Conservation (phyloP, 257 asterid genomes). For the Solanum neorickii region DNA sequence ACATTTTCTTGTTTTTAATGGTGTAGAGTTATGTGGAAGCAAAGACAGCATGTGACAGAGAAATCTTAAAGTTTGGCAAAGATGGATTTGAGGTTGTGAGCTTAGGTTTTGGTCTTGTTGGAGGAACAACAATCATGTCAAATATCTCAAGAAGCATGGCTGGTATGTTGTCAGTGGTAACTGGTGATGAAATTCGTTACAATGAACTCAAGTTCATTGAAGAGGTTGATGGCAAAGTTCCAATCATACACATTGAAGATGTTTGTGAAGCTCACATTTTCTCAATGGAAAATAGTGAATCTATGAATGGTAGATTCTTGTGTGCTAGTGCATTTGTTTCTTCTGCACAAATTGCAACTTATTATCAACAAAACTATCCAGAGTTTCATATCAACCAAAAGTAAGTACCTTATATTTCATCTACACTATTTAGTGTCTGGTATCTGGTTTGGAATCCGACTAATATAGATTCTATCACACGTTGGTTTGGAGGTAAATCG, state of each 20-base stretch:
- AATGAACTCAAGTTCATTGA: constrained; percentile 1
- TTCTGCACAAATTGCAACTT: constrained; percentile 9
- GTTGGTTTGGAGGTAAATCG: neutral
- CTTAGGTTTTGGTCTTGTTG: constrained; percentile 6
- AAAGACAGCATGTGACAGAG: constrained; percentile 10
- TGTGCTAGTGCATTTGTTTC: constrained; percentile 9
- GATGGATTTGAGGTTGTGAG: constrained; percentile 7
- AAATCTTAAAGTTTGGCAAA: neutral
- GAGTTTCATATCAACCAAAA: neutral
- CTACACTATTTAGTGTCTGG: neutral
- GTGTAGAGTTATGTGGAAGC: neutral
- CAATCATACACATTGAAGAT: constrained; percentile 19
- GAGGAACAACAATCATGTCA: neutral
- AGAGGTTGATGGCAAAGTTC: constrained; percentile 14
- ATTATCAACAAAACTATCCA: constrained; percentile 8
- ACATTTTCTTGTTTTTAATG: neutral
- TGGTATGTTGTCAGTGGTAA: neutral
- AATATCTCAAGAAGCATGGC: neutral
- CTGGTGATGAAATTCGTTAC: neutral
- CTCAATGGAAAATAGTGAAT: neutral
- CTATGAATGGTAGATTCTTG: constrained; percentile 9
- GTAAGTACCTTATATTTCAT: neutral
- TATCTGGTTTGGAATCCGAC: neutral
- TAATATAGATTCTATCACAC: neutral
- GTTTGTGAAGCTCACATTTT: constrained; percentile 22